A percentile compares a stretch with the other conserved stretches of the same genome.
Conservation (phyloP, 2,329 filamentous ascomycete genomes). For the Aureobasidium melanogenum region DNA sequence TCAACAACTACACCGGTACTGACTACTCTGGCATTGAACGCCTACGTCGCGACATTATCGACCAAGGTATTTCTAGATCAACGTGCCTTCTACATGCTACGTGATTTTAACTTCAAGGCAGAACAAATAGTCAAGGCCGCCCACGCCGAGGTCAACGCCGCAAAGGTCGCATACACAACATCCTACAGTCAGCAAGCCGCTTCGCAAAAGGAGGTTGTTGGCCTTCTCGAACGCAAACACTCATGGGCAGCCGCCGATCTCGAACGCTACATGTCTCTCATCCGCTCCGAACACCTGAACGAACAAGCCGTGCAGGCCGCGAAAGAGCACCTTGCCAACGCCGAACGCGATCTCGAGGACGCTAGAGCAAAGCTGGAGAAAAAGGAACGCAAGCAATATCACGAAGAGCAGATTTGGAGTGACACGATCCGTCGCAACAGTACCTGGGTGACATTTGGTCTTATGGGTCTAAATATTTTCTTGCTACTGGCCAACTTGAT, state of each 20-base stretch:
- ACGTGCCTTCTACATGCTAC: background rate
- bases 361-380: slow-evolving; percentile 66
- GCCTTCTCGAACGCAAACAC: slow-evolving; percentile 86
- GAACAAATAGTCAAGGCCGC: slow-evolving; percentile 51
- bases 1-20: slow-evolving; percentile 87
- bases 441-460: slow-evolving; percentile 95
- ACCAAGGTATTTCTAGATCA: slow-evolving; percentile 41
- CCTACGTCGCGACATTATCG: slow-evolving; percentile 68
- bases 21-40: slow-evolving; percentile 80
- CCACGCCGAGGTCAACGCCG: slow-evolving; percentile 56
- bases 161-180: slow-evolving; percentile 70
- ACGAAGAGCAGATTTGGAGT: slow-evolving; percentile 99
- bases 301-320: slow-evolving; percentile 72
- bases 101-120: slow-evolving; percentile 19
- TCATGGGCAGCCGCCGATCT: slow-evolving; percentile 80
- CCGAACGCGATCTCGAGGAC: slow-evolving; percentile 73
- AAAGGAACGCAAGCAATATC: slow-evolving; percentile 82
- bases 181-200: slow-evolving; percentile 75
- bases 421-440: slow-evolving; percentile 93
- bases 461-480: slow-evolving; percentile 94
- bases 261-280: slow-evolving; percentile 87
- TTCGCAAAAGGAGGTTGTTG: slow-evolving; percentile 92
- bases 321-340: slow-evolving; percentile 60
- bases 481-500: slow-evolving; percentile 81
- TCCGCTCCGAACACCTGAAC: slow-evolving; percentile 85